These are phyloP conservation scores for Talaromyces sp. DNA, from an alignment of 2,329 filamentous ascomycete species.

Conservation along the genomic window DNA sequence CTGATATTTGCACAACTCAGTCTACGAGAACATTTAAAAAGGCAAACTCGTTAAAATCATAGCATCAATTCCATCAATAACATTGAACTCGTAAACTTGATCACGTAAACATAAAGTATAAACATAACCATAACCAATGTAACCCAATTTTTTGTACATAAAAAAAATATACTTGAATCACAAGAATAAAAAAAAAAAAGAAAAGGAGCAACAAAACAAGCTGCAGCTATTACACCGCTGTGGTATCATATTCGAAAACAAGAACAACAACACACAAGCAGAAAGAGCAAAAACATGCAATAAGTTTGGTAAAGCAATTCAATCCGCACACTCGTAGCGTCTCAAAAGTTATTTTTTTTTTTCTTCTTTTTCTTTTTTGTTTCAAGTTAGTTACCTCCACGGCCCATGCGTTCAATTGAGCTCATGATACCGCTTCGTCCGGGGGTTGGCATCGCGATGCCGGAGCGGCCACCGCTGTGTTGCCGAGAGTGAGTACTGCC, in stretches of 20 bases:
- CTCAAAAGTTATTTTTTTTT: not conserved
- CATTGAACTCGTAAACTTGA: not conserved
- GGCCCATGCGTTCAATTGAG: conserved; percentile 85
- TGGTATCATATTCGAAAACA: not conserved
- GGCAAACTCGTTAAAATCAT: not conserved
- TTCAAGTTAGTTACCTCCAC: conserved; percentile 21
- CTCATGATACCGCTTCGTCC: conserved; percentile 72
- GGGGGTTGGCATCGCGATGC: conserved; percentile 33
- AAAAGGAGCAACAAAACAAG: not conserved
- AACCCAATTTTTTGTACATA: not conserved
- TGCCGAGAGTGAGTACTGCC: conserved; percentile 25
- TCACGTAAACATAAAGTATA: not conserved
- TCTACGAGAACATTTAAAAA: not conserved
- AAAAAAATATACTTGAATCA: not conserved
- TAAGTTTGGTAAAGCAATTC: not conserved
- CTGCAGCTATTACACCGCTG: not conserved
- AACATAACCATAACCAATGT: not conserved
- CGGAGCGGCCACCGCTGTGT: conserved; percentile 34
- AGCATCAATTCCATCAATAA: not conserved
- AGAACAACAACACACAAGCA: not conserved
- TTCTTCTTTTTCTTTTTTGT: not conserved
- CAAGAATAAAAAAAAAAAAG: not conserved
- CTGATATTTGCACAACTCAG: too few relatives aligned
- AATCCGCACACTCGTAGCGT: not conserved
- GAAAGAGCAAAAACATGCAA: not conserved